phyloP scores from a whole-genome alignment of 1,139 yeast species.

The Protomyces inouyei region DNA sequence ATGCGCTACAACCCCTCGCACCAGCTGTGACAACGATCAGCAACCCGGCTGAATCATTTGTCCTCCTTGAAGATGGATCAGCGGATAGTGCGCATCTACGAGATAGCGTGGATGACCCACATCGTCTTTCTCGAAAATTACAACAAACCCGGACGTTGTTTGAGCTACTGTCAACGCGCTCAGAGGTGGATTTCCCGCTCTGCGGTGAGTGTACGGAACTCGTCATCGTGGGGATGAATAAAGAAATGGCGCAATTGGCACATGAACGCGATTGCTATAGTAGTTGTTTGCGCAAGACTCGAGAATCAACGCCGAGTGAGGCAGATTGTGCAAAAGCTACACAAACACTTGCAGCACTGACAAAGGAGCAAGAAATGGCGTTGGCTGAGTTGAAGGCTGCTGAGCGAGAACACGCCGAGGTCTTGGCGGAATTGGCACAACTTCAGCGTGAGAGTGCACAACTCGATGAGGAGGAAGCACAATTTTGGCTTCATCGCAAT shows the following conservation, averaged over 20 bases:
- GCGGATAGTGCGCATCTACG: conserved; percentile 30
- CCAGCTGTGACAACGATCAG: not conserved
- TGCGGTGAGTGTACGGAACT: conserved; percentile 66
- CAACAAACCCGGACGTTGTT: conserved; percentile 56
- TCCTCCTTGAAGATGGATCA: conserved; percentile 42
- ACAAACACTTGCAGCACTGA: conserved; percentile 43
- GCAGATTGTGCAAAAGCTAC: conserved; percentile 46
- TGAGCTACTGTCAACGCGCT: conserved; percentile 60
- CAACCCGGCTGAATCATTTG: conserved; percentile 44
- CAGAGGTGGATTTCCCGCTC: conserved; percentile 81
- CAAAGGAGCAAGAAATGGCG: conserved; percentile 43
- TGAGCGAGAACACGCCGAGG: conserved; percentile 37
- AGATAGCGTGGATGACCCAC: conserved; percentile 22
- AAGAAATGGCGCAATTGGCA: conserved; percentile 66
- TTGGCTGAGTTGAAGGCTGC: conserved; percentile 39
- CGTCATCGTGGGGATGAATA: conserved; percentile 56
- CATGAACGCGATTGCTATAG: conserved; percentile 75
- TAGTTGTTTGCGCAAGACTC: conserved; percentile 63
- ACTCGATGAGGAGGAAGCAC: conserved; percentile 33
- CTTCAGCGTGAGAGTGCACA: conserved; percentile 35
- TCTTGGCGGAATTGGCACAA: conserved; percentile 39
- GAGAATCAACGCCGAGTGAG: conserved; percentile 50
- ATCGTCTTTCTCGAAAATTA: conserved; percentile 44
- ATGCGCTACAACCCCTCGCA: not conserved
- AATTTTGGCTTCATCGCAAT: conserved; percentile 17